Percentiles rank a stretch among this genome's conserved stretches.
Evolutionary conservation across 1,284 basidiomycete species (phyloP).

Genomic region (Spongispora temasekensis): DNA sequence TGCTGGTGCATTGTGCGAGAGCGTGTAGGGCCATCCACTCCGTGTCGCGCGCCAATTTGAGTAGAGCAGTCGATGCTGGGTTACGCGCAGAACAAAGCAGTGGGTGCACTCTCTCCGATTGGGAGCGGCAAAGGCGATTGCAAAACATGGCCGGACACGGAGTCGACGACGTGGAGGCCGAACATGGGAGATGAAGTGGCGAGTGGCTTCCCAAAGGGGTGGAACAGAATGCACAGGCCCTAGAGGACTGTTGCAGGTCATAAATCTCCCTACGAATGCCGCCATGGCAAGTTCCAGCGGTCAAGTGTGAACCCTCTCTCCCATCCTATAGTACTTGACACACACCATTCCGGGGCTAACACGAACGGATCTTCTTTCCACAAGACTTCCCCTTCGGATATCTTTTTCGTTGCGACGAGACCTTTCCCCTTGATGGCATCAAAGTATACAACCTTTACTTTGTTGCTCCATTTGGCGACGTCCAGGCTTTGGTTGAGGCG

Average conservation of each 20-base stretch:
- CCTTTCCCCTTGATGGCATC: slow-evolving; percentile 80
- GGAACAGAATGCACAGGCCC: slow-evolving; percentile 67
- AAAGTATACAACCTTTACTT: slow-evolving; percentile 72
- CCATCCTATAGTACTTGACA: not conserved
- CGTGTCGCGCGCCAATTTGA: slow-evolving; percentile 57
- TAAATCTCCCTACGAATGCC: slow-evolving; percentile 66
- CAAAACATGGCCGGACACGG: slow-evolving; percentile 74
- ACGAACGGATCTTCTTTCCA: slow-evolving; percentile 84
- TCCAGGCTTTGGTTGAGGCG: slow-evolving; percentile 69
- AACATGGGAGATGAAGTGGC: slow-evolving; percentile 52
- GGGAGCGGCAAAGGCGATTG: slow-evolving; percentile 70
- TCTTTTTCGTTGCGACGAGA: slow-evolving; percentile 67
- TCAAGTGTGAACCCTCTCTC: not conserved
- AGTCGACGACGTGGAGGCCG: slow-evolving; percentile 41
- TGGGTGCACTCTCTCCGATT: slow-evolving; percentile 64
- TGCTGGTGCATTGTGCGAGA: slow-evolving; percentile 63
- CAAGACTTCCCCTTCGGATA: slow-evolving; percentile 70
- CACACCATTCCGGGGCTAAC: slow-evolving; percentile 71
- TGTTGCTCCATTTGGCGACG: slow-evolving; percentile 58
- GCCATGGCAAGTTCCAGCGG: too few species aligned
- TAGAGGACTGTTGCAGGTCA: slow-evolving; percentile 57
- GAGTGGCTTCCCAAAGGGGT: slow-evolving; percentile 55
- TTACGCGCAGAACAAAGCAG: slow-evolving; percentile 78
- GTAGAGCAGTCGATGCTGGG: slow-evolving; percentile 60
- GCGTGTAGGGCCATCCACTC: slow-evolving; percentile 80